Evolutionary conservation across 2,329 filamentous ascomycete species (phyloP).

Genomic region (Xylariales sp.): DNA sequence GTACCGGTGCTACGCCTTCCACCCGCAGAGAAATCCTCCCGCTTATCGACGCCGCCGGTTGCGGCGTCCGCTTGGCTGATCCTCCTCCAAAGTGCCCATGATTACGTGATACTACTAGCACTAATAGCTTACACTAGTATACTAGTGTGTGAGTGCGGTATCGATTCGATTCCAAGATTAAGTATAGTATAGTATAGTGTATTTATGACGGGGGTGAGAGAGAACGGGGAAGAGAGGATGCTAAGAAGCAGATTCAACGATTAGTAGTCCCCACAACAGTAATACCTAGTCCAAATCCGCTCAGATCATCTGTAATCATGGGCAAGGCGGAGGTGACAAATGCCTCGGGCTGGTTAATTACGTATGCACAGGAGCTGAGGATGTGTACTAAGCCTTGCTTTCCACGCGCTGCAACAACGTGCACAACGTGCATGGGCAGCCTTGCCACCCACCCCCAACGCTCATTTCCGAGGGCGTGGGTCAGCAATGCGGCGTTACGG

Average conservation of each 20-base stretch:
- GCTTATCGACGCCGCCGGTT: too few relatives aligned
- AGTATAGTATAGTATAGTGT: too few relatives aligned
- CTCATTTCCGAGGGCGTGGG: slow-evolving; percentile 11
- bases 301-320: slow-evolving; percentile 1
- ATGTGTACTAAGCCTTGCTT: slow-evolving; percentile 30
- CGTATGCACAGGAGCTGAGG: slow-evolving; percentile 7
- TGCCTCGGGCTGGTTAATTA: slow-evolving; percentile 14
- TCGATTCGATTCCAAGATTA: too few relatives aligned
- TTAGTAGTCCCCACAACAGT: slow-evolving; percentile 2
- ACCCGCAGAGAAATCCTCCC: too few relatives aligned
- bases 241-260: not conserved
- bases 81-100: too few relatives aligned
- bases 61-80: too few relatives aligned
- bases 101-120: too few relatives aligned
- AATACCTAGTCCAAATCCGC: slow-evolving; percentile 17
- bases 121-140: too few relatives aligned
- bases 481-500: slow-evolving; percentile 7
- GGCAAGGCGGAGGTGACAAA: slow-evolving; percentile 25
- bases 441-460: slow-evolving; percentile 7
- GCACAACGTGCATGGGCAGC: slow-evolving; percentile 22
- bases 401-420: not conserved
- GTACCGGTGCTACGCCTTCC: too few relatives aligned
- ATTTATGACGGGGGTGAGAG: too few relatives aligned
- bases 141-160: too few relatives aligned
- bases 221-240: not conserved